Percentiles rank a stretch among this genome's conserved stretches.
phyloP scores from a whole-genome alignment of 2,329 filamentous ascomycete species.

The Rasamsonia emersonii region DNA sequence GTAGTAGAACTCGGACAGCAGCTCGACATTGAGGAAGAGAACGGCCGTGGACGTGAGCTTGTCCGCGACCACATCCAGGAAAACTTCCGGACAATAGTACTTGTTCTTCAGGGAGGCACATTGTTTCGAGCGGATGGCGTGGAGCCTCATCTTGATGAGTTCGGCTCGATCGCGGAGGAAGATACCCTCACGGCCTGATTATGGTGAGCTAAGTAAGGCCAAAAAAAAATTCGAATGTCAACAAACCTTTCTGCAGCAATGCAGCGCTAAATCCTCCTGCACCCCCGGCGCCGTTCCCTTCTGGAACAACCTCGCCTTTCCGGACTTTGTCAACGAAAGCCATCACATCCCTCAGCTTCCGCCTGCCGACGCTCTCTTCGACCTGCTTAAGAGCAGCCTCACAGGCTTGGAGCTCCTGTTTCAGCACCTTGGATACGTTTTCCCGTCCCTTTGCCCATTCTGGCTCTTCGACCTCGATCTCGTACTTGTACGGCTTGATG shows the following conservation, averaged over 20 bases:
- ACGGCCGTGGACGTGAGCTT: constrained; percentile 93
- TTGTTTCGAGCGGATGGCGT: constrained; percentile 83
- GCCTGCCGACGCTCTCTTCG: constrained; percentile 67
- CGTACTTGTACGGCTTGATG: constrained; percentile 97
- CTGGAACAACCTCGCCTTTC: constrained; percentile 74
- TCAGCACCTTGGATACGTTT: constrained; percentile 71
- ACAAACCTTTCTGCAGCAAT: constrained; percentile 69
- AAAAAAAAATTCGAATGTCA: constrained; percentile 4
- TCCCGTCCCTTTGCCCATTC: constrained; percentile 85
- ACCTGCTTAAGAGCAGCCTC: constrained; percentile 68
- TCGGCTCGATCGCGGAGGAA: constrained; percentile 89
- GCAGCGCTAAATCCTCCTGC: constrained; percentile 90
- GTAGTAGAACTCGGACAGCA: constrained; percentile 95
- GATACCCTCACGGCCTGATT: constrained; percentile 73
- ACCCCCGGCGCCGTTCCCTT: constrained; percentile 73
- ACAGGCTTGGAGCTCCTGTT: constrained; percentile 76
- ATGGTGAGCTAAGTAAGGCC: constrained; percentile 10
- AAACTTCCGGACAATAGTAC: constrained; percentile 93
- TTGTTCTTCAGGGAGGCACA: constrained; percentile 79
- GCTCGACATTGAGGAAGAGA: constrained; percentile 92
- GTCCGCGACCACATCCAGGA: constrained; percentile 92
- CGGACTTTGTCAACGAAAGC: constrained; percentile 82
- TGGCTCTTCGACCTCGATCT: constrained; percentile 84
- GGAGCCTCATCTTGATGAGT: constrained; percentile 80
- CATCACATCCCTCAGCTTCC: constrained; percentile 85